These are phyloP conservation scores for Phaseolus coccineus DNA, from an alignment of 331 rosid genomes.

Conservation along the genomic window DNA sequence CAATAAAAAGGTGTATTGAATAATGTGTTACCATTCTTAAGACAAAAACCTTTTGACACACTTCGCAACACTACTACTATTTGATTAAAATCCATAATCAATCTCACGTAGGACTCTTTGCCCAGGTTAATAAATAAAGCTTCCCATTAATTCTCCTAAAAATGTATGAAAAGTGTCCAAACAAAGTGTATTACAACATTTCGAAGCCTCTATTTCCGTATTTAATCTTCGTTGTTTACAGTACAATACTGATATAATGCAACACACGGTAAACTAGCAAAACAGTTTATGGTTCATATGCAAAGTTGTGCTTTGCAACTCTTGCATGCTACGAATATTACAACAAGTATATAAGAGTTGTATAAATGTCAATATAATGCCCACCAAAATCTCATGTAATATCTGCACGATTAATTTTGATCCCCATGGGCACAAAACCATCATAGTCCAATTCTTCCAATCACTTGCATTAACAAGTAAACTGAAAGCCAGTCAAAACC, in stretches of 20 bases:
- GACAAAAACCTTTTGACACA: no score
- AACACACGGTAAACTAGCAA: constrained; percentile 2
- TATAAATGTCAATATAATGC: constrained; percentile 13
- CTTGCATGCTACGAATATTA: constrained; percentile 1
- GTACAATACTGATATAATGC: not conserved
- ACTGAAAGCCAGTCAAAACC: constrained; percentile 8
- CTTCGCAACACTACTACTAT: not conserved
- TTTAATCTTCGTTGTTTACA: not conserved
- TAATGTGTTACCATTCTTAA: no score
- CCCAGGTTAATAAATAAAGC: not conserved
- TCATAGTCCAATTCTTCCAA: constrained; percentile 15
- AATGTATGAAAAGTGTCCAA: no score
- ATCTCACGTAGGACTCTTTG: not conserved
- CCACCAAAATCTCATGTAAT: constrained; percentile 17
- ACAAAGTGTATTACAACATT: not conserved
- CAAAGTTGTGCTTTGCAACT: not conserved
- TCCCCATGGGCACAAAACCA: constrained; percentile 14
- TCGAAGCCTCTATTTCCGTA: not conserved
- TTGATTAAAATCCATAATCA: not conserved
- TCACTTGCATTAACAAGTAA: constrained; percentile 27
- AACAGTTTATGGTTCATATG: constrained; percentile 7
- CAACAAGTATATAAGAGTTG: constrained; percentile 1
- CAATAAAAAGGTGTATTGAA: no score
- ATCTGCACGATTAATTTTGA: not conserved
- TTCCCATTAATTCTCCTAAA: no score